Conservation (phyloP, 2,329 filamentous ascomycete species). For the Harringtonia aguacate region DNA sequence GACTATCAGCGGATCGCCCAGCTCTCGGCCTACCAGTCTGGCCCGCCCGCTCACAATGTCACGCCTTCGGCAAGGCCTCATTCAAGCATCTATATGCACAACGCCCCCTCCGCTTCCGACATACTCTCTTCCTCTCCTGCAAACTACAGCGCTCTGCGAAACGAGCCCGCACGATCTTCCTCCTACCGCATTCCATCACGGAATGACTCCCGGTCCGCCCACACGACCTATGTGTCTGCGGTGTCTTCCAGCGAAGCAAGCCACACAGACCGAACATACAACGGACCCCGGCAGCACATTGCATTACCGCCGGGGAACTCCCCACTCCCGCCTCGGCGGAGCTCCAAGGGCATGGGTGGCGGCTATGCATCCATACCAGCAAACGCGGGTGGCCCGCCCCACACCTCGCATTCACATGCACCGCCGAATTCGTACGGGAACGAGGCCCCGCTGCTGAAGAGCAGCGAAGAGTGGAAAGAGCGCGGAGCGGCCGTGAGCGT, state of each 20-base stretch:
- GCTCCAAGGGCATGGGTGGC: constrained; percentile 60
- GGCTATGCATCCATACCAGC: constrained; percentile 33
- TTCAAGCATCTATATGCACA: constrained; percentile 20
- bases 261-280: constrained; percentile 14
- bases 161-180: constrained; percentile 47
- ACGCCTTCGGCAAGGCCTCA: constrained; percentile 18
- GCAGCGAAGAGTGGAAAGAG: constrained; percentile 92
- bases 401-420: constrained; percentile 21
- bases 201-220: constrained; percentile 51
- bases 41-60: neutral
- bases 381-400: constrained; percentile 18
- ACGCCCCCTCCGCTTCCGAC: constrained; percentile 20
- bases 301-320: constrained; percentile 40
- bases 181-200: constrained; percentile 39
- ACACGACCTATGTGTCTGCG: constrained; percentile 42
- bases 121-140: constrained; percentile 13
- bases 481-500: constrained; percentile 80
- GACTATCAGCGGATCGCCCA: constrained; percentile 9
- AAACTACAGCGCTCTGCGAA: constrained; percentile 29
- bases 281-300: constrained; percentile 35
- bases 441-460: constrained; percentile 35
- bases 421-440: constrained; percentile 8
- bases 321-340: constrained; percentile 62
- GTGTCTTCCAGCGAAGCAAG: constrained; percentile 59
- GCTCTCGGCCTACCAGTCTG: constrained; percentile 10